A percentile compares a stretch with the other conserved stretches of the same genome.
Evolutionary conservation across 2,329 filamentous ascomycete genomes (phyloP).

Genomic region (Aspergillus aculeatus): DNA sequence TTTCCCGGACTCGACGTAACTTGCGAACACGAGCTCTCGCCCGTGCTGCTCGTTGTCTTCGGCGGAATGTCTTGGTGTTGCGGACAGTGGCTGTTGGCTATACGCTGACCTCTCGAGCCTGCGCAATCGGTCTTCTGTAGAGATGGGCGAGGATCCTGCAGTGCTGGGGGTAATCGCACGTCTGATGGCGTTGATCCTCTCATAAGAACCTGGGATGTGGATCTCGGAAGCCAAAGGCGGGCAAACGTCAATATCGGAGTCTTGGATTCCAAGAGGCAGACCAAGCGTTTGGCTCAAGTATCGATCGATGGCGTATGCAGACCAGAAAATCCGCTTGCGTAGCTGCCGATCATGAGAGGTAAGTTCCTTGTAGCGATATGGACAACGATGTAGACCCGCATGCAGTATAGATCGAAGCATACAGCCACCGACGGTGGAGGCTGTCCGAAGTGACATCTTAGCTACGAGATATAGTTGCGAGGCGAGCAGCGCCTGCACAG

Average conservation of each 20-base stretch:
- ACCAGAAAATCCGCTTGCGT: slow-evolving; percentile 45
- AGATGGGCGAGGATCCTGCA: neutral
- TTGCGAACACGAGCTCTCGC: slow-evolving; percentile 37
- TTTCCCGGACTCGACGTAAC: slow-evolving; percentile 42
- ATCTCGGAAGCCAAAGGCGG: slow-evolving; percentile 47
- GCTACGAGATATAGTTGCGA: slow-evolving; percentile 51
- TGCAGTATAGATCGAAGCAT: slow-evolving; percentile 50
- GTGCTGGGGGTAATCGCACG: neutral
- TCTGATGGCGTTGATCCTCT: neutral
- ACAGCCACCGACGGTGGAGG: slow-evolving; percentile 50
- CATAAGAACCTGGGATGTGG: slow-evolving; percentile 29
- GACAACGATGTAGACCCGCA: slow-evolving; percentile 53
- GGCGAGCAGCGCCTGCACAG: slow-evolving; percentile 51
- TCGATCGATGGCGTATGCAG: slow-evolving; percentile 43
- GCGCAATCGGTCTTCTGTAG: neutral
- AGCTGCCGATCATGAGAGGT: slow-evolving; percentile 42
- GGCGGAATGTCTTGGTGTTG: slow-evolving; percentile 1
- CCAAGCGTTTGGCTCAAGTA: slow-evolving; percentile 43
- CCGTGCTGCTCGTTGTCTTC: slow-evolving; percentile 16
- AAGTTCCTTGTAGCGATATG: slow-evolving; percentile 50
- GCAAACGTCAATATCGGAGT: slow-evolving; percentile 47
- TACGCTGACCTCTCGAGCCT: neutral
- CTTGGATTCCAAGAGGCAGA: slow-evolving; percentile 42
- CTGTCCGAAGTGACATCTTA: slow-evolving; percentile 50
- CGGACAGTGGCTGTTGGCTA: neutral